phyloP scores from a whole-genome alignment of 2,329 filamentous ascomycete genomes.

The Stachybotrys chlorohalonatus region DNA sequence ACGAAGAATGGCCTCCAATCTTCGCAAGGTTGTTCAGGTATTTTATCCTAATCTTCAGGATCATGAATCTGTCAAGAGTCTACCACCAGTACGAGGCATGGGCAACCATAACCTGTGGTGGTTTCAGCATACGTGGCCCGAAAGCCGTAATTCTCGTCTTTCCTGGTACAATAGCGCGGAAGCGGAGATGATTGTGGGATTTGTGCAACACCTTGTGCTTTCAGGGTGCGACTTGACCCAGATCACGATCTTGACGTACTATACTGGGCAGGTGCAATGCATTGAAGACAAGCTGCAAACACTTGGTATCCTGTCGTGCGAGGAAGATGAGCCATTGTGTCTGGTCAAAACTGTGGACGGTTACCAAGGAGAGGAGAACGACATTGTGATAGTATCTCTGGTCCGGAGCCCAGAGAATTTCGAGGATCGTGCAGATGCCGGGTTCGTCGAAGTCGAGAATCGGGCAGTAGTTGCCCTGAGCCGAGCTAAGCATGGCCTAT shows the following conservation, averaged over 20 bases:
- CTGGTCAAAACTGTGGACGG: conserved; percentile 78
- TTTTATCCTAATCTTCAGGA: conserved; percentile 39
- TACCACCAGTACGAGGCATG: conserved; percentile 37
- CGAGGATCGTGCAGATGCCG: conserved; percentile 38
- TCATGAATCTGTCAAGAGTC: conserved; percentile 29
- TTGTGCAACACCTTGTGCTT: conserved; percentile 61
- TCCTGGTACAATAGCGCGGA: conserved; percentile 65
- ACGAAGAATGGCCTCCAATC: conserved; percentile 43
- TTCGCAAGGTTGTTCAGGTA: conserved; percentile 33
- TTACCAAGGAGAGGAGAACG: conserved; percentile 88
- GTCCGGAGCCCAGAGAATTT: conserved; percentile 57
- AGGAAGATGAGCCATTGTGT: conserved; percentile 16
- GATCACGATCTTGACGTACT: conserved; percentile 81
- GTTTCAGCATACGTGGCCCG: conserved; percentile 47
- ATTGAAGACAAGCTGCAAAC: conserved; percentile 41
- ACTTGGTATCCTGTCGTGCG: conserved; percentile 12
- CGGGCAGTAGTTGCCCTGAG: conserved; percentile 51
- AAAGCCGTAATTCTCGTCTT: conserved; percentile 51
- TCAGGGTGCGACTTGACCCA: conserved; percentile 51
- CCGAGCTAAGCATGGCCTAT: conserved; percentile 70
- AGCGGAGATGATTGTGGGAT: conserved; percentile 64
- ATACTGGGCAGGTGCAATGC: conserved; percentile 69
- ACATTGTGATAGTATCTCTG: conserved; percentile 70
- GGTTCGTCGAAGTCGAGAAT: conserved; percentile 61
- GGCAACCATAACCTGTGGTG: conserved; percentile 27